These are phyloP conservation scores for Vachellia pachyceras DNA, from an alignment of 306 rosid species.

Conservation along the genomic window DNA sequence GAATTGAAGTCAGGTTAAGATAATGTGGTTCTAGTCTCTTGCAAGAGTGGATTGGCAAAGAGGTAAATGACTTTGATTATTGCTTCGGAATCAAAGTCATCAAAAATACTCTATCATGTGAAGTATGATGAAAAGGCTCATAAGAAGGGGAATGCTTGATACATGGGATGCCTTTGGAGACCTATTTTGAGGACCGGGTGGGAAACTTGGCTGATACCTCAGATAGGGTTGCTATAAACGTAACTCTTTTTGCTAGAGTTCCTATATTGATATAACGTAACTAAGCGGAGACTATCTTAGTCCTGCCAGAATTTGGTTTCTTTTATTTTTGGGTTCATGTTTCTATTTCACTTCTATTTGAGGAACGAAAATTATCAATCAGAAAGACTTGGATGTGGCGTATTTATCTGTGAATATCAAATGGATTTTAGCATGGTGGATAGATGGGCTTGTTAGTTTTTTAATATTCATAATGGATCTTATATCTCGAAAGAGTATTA, in stretches of 20 bases:
- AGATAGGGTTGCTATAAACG: background rate
- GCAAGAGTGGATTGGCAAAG: slow-evolving; percentile 31
- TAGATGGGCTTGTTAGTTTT: too few species aligned
- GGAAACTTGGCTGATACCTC: background rate
- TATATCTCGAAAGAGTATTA: too few species aligned
- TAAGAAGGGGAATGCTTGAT: background rate
- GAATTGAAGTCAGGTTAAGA: slow-evolving; percentile 34
- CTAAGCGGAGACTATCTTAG: background rate
- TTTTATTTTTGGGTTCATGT: background rate
- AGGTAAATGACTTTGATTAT: slow-evolving; percentile 28
- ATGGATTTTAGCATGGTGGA: too few species aligned
- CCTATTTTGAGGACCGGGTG: slow-evolving; percentile 3
- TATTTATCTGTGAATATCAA: background rate
- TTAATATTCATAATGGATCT: too few species aligned
- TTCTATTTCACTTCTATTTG: background rate
- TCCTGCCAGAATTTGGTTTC: background rate
- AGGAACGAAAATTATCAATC: background rate
- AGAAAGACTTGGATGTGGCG: background rate
- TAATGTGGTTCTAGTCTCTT: slow-evolving; percentile 30
- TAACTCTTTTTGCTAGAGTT: background rate
- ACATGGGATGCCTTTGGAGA: slow-evolving; percentile 11
- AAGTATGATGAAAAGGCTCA: slow-evolving; percentile 26
- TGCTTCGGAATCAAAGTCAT: slow-evolving; percentile 29
- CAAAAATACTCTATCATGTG: background rate
- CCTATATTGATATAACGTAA: background rate